Evolutionary conservation across 2,329 filamentous ascomycete genomes (phyloP).

Genomic region (Parafenestella ontariensis): DNA sequence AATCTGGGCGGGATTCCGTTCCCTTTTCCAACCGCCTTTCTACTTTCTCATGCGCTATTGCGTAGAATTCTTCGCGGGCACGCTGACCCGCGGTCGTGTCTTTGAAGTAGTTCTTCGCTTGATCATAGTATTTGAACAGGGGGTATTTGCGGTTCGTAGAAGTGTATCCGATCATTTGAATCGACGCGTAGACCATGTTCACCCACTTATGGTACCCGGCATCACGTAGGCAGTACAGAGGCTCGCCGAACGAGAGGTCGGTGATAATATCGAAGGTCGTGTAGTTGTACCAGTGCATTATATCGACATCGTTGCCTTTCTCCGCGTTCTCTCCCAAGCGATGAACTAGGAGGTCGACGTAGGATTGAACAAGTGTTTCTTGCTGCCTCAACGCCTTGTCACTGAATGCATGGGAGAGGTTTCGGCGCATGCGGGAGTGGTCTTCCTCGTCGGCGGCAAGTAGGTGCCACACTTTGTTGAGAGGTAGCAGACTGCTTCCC

Average conservation of each 20-base stretch:
- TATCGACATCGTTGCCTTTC: constrained; percentile 22
- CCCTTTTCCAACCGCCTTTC: constrained; percentile 24
- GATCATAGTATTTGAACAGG: constrained; percentile 26
- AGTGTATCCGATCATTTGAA: constrained; percentile 18
- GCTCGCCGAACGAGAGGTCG: constrained; percentile 42
- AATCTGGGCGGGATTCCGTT: constrained; percentile 26
- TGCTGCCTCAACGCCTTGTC: constrained; percentile 53
- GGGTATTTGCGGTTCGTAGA: constrained; percentile 25
- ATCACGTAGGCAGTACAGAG: constrained; percentile 41
- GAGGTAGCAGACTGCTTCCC: constrained; percentile 19
- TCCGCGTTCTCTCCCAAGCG: constrained; percentile 34
- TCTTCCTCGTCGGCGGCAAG: constrained; percentile 33
- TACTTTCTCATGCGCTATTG: constrained; percentile 22
- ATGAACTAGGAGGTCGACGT: constrained; percentile 51
- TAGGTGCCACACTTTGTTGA: constrained; percentile 39
- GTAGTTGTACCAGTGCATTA: constrained; percentile 40
- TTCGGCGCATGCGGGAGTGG: constrained; percentile 47
- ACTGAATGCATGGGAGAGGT: constrained; percentile 52
- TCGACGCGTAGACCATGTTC: constrained; percentile 16
- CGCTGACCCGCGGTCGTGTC: constrained; percentile 7
- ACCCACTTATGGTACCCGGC: constrained; percentile 40
- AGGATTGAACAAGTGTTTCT: constrained; percentile 48
- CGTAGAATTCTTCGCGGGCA: constrained; percentile 26
- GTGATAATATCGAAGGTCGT: constrained; percentile 40
- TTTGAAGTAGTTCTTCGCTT: constrained; percentile 14